phyloP scores from a whole-genome alignment of 2,329 filamentous ascomycete species.

The Acarospora socialis region DNA sequence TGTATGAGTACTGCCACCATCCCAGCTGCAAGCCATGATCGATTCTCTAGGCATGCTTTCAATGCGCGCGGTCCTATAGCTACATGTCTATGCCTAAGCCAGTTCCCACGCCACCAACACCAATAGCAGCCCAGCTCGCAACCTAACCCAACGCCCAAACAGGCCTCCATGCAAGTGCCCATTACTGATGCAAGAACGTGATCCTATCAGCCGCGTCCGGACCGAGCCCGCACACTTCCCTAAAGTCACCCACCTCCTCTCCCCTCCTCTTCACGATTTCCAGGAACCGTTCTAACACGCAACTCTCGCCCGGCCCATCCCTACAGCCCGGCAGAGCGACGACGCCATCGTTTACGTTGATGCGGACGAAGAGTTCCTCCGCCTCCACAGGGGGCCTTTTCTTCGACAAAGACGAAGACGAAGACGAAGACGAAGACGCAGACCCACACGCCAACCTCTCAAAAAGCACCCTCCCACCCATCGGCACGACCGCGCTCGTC shows the following conservation, averaged over 20 bases:
- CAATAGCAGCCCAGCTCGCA: too few relatives aligned
- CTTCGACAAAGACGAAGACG: too few relatives aligned
- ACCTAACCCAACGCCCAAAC: too few relatives aligned
- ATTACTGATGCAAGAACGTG: conserved; percentile 35
- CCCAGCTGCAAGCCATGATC: too few relatives aligned
- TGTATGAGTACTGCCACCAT: too few relatives aligned
- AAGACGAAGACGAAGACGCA: conserved; percentile 9
- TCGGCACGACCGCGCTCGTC: conserved; percentile 41
- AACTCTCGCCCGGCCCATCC: conserved; percentile 33
- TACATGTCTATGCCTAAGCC: too few relatives aligned
- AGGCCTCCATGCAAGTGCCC: too few relatives aligned
- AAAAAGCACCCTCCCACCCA: conserved; percentile 42
- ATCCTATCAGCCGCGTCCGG: conserved; percentile 28
- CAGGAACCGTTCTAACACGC: conserved; percentile 32
- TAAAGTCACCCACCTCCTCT: conserved; percentile 33
- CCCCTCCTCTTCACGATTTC: conserved; percentile 27
- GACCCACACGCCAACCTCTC: conserved; percentile 36
- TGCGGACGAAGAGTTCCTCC: conserved; percentile 31
- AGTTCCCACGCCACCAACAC: too few relatives aligned
- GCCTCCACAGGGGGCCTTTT: too few relatives aligned
- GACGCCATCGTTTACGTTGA: conserved; percentile 45
- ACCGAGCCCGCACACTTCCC: conserved; percentile 32
- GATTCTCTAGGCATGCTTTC: too few relatives aligned
- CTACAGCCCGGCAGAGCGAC: conserved; percentile 34
- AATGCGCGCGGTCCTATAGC: too few relatives aligned